Conservation (phyloP, 2,329 filamentous ascomycete species). For the Talaromyces islandicus region DNA sequence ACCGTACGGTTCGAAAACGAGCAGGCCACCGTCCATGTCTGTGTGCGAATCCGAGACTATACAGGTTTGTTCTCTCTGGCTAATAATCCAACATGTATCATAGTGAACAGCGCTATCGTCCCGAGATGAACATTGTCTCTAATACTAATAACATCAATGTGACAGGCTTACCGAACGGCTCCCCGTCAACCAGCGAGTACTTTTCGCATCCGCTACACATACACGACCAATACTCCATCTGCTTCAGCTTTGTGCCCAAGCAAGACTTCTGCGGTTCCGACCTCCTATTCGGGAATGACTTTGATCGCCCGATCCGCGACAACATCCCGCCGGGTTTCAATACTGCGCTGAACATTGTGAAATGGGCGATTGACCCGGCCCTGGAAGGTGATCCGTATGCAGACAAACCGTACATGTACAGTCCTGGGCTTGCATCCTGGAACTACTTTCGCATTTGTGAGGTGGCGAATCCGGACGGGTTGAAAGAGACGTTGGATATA, state of each 20-base stretch:
- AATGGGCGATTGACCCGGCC: slow-evolving; percentile 86
- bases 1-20: slow-evolving; percentile 59
- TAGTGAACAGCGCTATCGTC: not conserved
- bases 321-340: slow-evolving; percentile 79
- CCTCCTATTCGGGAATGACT: slow-evolving; percentile 91
- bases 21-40: slow-evolving; percentile 61
- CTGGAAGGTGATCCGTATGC: slow-evolving; percentile 86
- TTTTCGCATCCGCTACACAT: slow-evolving; percentile 66
- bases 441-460: slow-evolving; percentile 66
- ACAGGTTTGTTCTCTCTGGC: slow-evolving; percentile 25
- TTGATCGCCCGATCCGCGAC: slow-evolving; percentile 83
- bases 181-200: slow-evolving; percentile 67
- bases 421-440: slow-evolving; percentile 72
- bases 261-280: slow-evolving; percentile 59
- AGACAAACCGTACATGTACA: slow-evolving; percentile 80
- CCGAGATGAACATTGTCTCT: not conserved
- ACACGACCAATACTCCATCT: slow-evolving; percentile 78
- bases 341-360: slow-evolving; percentile 76
- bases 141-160: not conserved
- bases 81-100: too few relatives aligned
- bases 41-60: slow-evolving; percentile 66
- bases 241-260: slow-evolving; percentile 72
- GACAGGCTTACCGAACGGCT: slow-evolving; percentile 66
- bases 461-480: slow-evolving; percentile 5
- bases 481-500: slow-evolving; percentile 26